phyloP scores from a whole-genome alignment of 2,329 filamentous ascomycete genomes.

The Fusarium sp. region DNA sequence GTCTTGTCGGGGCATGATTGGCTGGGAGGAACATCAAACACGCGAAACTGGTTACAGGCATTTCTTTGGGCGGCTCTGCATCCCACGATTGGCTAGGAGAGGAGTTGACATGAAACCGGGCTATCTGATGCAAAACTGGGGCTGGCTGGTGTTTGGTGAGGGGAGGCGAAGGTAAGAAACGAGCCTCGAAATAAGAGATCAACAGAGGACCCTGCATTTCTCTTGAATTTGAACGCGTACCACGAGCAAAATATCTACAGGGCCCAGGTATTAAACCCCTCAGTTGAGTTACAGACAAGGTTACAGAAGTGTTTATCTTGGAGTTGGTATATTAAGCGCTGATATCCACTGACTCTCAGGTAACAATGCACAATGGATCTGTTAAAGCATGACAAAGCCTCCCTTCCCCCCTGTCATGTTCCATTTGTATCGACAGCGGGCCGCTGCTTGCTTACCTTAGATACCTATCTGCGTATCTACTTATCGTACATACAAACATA shows the following conservation, averaged over 20 bases:
- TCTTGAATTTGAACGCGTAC: slow-evolving; percentile 27
- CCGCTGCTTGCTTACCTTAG: slow-evolving; percentile 3
- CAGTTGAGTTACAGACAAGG: slow-evolving; percentile 9
- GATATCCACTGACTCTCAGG: slow-evolving; percentile 3
- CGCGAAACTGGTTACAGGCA: slow-evolving; percentile 24
- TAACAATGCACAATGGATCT: neutral
- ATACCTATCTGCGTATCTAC: no score
- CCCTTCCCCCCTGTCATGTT: neutral
- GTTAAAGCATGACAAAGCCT: slow-evolving; percentile 6
- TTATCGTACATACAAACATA: no score
- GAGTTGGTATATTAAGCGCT: slow-evolving; percentile 19
- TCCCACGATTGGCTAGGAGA: slow-evolving; percentile 28
- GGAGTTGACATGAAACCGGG: slow-evolving; percentile 34
- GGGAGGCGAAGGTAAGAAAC: slow-evolving; percentile 14
- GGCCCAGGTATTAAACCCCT: slow-evolving; percentile 15
- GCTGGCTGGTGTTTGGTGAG: slow-evolving; percentile 9
- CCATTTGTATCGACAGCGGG: slow-evolving; percentile 11
- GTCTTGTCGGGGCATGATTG: slow-evolving; percentile 19
- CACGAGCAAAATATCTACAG: slow-evolving; percentile 18
- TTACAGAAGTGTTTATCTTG: slow-evolving; percentile 13
- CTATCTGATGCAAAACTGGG: slow-evolving; percentile 40
- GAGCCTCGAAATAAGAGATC: slow-evolving; percentile 10
- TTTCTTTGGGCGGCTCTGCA: slow-evolving; percentile 22
- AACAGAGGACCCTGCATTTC: slow-evolving; percentile 33
- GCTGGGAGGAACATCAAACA: slow-evolving; percentile 28